These are phyloP conservation scores for Fusarium nodosum DNA, from an alignment of 2,329 filamentous ascomycete genomes.

Conservation along the genomic window DNA sequence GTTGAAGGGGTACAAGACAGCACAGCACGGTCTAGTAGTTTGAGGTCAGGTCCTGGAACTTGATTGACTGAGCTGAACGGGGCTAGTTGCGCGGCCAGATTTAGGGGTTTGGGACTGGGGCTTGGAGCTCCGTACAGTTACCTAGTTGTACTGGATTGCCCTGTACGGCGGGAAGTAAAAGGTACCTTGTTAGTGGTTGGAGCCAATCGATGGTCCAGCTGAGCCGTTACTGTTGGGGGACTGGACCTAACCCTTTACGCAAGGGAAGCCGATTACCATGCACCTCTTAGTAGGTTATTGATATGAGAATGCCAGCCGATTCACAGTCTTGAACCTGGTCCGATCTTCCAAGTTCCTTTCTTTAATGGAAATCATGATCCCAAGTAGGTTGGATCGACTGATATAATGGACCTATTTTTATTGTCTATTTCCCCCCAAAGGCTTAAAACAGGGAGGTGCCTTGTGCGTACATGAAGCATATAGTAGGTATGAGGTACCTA, in stretches of 20 bases:
- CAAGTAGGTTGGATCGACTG: no score
- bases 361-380: neutral
- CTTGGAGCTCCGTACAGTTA: conserved; percentile 10
- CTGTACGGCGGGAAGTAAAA: conserved; percentile 1
- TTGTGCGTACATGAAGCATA: neutral
- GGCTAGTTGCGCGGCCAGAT: conserved; percentile 49
- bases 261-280: conserved; percentile 4
- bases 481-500: neutral
- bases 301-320: neutral
- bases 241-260: conserved; percentile 13
- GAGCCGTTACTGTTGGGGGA: conserved; percentile 14
- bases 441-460: neutral
- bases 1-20: conserved; percentile 44
- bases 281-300: neutral
- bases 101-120: conserved; percentile 49
- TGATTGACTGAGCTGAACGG: conserved; percentile 48
- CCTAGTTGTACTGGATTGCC: neutral
- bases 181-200: conserved; percentile 29
- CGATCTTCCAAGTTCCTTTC: conserved; percentile 2
- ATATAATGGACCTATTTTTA: neutral
- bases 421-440: neutral
- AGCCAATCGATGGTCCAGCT: conserved; percentile 29
- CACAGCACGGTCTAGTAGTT: conserved; percentile 19
- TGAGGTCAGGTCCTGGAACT: conserved; percentile 38
- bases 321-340: conserved; percentile 1